phyloP scores from a whole-genome alignment of 169 alveolate species.

The Eimeria zaria region DNA sequence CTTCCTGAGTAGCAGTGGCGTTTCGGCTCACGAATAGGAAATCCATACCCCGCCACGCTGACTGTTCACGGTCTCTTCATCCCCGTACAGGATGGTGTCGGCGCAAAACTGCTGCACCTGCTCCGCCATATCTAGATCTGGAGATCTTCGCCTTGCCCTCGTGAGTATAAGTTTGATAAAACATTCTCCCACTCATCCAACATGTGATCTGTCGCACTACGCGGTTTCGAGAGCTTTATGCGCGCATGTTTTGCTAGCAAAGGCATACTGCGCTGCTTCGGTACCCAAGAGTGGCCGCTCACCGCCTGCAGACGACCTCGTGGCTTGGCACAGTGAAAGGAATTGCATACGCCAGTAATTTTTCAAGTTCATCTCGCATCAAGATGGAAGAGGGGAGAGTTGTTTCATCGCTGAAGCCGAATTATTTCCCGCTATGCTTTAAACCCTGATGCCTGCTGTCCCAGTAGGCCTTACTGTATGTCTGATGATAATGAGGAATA shows the following conservation, averaged over 20 bases:
- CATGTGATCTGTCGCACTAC: background rate
- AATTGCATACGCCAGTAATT: background rate
- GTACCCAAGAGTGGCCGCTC: background rate
- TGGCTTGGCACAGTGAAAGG: background rate
- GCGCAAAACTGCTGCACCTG: background rate
- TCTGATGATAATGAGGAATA: background rate
- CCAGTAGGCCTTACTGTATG: background rate
- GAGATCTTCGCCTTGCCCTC: background rate
- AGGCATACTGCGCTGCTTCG: background rate
- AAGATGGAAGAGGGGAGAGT: background rate
- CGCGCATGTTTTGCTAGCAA: background rate
- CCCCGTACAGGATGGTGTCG: background rate
- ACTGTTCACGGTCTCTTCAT: too few species aligned
- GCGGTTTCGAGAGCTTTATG: background rate
- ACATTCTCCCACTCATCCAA: background rate
- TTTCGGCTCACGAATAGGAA: too few species aligned
- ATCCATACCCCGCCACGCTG: too few species aligned
- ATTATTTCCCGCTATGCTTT: background rate
- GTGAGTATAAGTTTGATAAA: background rate
- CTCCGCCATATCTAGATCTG: too few species aligned
- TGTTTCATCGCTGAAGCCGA: background rate
- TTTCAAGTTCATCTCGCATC: background rate
- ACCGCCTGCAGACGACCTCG: slow-evolving; percentile 7
- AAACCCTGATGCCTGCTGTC: background rate
- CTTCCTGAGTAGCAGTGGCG: background rate